Percentiles rank a stretch among this genome's conserved stretches.
Evolutionary conservation across 2,329 filamentous ascomycete species (phyloP).

Genomic region (Pyricularia grisea): DNA sequence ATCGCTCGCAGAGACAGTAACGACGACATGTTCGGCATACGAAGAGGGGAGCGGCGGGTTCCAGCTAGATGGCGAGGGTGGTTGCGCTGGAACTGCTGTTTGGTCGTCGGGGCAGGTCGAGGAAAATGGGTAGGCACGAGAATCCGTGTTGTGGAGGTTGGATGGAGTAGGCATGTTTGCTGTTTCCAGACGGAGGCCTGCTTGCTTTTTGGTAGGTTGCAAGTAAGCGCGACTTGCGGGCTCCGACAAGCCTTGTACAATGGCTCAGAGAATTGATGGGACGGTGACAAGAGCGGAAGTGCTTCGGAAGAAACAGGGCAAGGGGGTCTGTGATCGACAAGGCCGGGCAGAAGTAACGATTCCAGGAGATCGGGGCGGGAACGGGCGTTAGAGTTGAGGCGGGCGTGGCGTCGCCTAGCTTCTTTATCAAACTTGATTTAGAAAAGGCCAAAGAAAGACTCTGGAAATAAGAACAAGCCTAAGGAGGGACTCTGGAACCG

Average conservation of each 20-base stretch:
- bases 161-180: conserved; percentile 15
- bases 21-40: conserved; percentile 6
- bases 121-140: conserved; percentile 19
- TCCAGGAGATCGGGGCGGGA: background rate
- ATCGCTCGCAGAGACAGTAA: background rate
- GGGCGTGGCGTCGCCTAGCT: background rate
- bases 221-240: background rate
- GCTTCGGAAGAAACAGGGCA: background rate
- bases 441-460: background rate
- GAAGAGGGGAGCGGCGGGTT: conserved; percentile 9
- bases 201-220: background rate
- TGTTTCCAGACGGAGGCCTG: background rate
- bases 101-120: conserved; percentile 35
- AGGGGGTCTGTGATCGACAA: background rate
- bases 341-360: background rate
- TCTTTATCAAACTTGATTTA: background rate
- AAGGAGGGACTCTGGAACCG: background rate
- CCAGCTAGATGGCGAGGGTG: conserved; percentile 17
- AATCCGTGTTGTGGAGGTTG: conserved; percentile 8
- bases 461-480: background rate
- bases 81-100: conserved; percentile 8
- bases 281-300: background rate
- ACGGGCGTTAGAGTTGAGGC: background rate
- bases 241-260: background rate
- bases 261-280: background rate